Base-by-base conservation (phyloP, 345 rosid species). In the Bruguiera gymnorhiza region DNA sequence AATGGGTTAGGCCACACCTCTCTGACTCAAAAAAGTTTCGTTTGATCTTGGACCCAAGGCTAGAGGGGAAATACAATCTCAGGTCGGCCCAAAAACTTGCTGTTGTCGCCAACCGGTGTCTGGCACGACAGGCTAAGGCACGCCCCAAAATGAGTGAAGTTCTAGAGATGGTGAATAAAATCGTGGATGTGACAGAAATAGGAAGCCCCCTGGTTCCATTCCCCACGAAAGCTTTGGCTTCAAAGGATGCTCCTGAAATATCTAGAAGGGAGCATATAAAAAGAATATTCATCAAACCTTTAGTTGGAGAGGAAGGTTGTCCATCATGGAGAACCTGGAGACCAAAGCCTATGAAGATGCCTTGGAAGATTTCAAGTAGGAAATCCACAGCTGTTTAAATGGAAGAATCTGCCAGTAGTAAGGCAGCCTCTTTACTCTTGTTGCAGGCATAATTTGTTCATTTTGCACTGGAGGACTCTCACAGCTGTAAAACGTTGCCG, bases 1-100 rank as follows among this genome's bases (percentile, higher is more conserved):
- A 92, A 26, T 95, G 99, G 99, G 84, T 95, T 20, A 88, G 88
- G 80, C 89, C 96, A 0, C 90, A 95, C 81, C 85, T 95, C 13
- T 65, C 92, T 23, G 88, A 87, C 67, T 27, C 74, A 21, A 91
- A 82, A 69, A 89, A 85, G 81, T 92, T 95, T 87, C 71, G 69
- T 37, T 68, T 86, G 82, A 88, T 95, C 54, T 52, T 95, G 58
- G 99, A 92, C 73, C 97, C 99, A 8, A 85, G 85, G 81, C 92
- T 95, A 0, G 88, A 89, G 51, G 97, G 93, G 30, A 84, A 90
- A 65, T 87, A 85, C 71, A 76, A 82, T 56, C 71, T 86, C 55
- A 89, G 80, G 63, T 83, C 92, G 0, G 93, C 89, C 0, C 84
- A 84, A 24, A 95, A 84, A 78, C 88, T 95, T 31, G 97, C 96